Base-by-base conservation (phyloP, 2,329 filamentous ascomycete species). In the Neocatenulostroma microsporum region DNA sequence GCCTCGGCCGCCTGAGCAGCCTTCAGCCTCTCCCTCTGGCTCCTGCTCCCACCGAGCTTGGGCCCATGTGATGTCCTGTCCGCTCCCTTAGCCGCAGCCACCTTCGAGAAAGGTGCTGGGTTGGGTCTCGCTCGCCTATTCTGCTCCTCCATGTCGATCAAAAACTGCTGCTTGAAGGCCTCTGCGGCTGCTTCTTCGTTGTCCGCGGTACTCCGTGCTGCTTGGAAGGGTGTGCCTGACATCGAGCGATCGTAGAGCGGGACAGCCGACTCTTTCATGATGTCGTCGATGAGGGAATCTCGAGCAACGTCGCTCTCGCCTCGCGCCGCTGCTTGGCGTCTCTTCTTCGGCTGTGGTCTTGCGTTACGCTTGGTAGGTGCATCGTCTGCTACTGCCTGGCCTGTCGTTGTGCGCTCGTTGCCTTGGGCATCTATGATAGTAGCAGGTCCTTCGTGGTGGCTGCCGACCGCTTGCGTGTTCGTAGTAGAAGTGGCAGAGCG, bases 41-140 rank as follows among this genome's bases (percentile, higher is more conserved):
- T 84, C 44, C 84, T 72, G 54, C 82, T 87, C 3, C 84, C 84
- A 26, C 84, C 84, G 43, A 91, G 61, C 57, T 89, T 91, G 14
- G 84, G 84, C 0, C 84, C 84, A 50, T 74, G 78, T 9, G 41
- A 27, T 7, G 45, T 36, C 15, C 40, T 39, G 14, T 42, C 39
- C 14, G 44, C 39, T 7, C 37, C 40, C 52, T 43, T 68, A 79
- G 64, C 31, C 78, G 73, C 53, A 76, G 27, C 47, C 42, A 30
- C 19, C 19, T 37, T 37, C 5, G 26, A 30, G 34, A 37, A 37
- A 4, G 34, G 26, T 10, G 21, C n/a, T 5, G 34, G 34, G 18
- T 53, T 50, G 21, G 52, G 46, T 19, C 47, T 44, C 7, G 53
- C 54, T 25, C 55, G 55, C 5, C 53, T 51, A 55, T 58, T 56